Percentiles rank a stretch among this genome's conserved stretches.
These are phyloP conservation scores for Nicotiana otophora DNA, from an alignment of 257 asterid species.

Conservation along the genomic window DNA sequence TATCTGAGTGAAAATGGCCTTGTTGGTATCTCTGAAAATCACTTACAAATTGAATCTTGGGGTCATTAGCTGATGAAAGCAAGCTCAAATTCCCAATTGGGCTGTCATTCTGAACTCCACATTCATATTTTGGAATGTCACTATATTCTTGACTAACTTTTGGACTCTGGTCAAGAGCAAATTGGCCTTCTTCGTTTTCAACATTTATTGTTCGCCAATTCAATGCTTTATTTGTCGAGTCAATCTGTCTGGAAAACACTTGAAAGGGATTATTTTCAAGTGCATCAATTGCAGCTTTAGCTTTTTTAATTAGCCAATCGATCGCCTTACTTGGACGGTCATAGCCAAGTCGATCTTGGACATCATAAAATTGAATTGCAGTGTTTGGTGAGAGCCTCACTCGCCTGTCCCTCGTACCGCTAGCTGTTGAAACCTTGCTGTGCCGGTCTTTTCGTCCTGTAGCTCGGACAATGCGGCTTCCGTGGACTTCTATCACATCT, in stretches of 20 bases:
- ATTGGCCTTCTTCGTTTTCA: background rate
- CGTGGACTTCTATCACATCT: conserved; percentile 86
- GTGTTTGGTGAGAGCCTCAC: conserved; percentile 95
- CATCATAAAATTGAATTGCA: conserved; percentile 94
- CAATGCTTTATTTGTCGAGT: conserved; percentile 6
- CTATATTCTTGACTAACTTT: background rate
- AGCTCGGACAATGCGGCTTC: conserved; percentile 91
- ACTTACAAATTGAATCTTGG: background rate
- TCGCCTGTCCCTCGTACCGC: conserved; percentile 92
- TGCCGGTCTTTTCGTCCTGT: conserved; percentile 95
- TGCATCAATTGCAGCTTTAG: conserved; percentile 81
- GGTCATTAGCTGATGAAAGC: background rate
- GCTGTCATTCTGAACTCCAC: background rate
- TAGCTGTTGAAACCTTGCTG: conserved; percentile 98
- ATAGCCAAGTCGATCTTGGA: conserved; percentile 93
- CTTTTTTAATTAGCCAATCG: conserved; percentile 91
- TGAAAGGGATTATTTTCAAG: conserved; percentile 32
- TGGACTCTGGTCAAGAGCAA: conserved; percentile 2
- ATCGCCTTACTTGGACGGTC: conserved; percentile 99
- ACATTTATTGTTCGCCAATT: conserved; percentile 63
- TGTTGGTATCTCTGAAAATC: background rate
- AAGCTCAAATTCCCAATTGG: background rate
- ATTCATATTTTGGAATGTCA: background rate
- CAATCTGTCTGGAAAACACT: background rate
- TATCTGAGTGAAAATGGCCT: background rate